Conservation (phyloP, 495 filamentous ascomycete genomes). For the Polyplosphaeria fusca region DNA sequence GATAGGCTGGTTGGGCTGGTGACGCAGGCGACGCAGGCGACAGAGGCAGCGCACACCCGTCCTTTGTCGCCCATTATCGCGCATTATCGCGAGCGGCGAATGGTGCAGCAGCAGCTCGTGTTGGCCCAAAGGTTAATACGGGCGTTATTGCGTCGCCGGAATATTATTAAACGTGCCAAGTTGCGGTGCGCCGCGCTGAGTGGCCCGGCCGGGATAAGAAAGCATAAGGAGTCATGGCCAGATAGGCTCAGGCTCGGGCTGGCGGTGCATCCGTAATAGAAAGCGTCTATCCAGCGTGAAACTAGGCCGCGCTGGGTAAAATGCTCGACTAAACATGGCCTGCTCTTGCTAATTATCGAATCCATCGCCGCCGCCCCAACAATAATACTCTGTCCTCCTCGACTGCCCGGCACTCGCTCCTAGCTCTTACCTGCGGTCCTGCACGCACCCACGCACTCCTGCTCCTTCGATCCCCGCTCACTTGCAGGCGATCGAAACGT, state of each 20-base stretch:
- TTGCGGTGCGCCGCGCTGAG: too few species aligned
- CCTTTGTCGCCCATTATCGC: too few species aligned
- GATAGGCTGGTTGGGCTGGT: too few species aligned
- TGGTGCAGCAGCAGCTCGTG: too few species aligned
- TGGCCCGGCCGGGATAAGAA: conserved; percentile 7
- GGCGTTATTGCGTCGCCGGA: too few species aligned
- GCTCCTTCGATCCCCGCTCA: conserved; percentile 23
- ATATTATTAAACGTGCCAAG: too few species aligned
- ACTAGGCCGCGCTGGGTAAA: conserved; percentile 23
- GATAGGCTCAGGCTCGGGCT: neutral
- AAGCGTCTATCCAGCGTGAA: conserved; percentile 14
- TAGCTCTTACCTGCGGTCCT: neutral
- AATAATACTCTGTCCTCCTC: neutral
- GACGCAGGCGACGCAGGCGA: too few species aligned
- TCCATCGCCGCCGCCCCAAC: neutral
- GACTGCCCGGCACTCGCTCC: neutral
- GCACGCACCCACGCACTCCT: conserved; percentile 12
- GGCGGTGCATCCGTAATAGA: conserved; percentile 24
- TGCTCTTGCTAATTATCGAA: conserved; percentile 20
- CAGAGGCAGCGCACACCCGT: too few species aligned
- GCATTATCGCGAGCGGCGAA: too few species aligned
- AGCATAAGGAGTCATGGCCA: neutral
- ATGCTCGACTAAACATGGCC: conserved; percentile 25
- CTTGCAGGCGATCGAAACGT: conserved; percentile 22
- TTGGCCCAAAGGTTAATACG: too few species aligned